Conservation (phyloP, 169 alveolate genomes). For the Cryptosporidium felis region DNA sequence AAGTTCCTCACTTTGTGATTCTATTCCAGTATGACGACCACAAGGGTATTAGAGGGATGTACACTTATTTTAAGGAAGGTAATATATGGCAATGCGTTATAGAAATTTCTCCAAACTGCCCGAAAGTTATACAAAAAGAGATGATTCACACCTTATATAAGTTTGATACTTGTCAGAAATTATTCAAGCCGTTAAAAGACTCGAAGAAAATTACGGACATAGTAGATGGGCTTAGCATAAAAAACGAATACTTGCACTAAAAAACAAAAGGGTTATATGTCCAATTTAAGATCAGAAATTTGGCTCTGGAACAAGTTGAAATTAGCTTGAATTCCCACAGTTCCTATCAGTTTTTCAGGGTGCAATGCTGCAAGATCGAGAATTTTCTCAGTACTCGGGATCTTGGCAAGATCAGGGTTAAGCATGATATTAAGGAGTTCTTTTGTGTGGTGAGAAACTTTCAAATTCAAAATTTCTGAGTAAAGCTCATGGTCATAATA, state of each 20-base stretch:
- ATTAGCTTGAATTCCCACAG: conserved; percentile 33
- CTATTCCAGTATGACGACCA: conserved; percentile 65
- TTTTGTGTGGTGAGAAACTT: not conserved
- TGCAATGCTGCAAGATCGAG: conserved; percentile 23
- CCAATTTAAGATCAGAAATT: conserved; percentile 8
- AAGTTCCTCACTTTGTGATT: conserved; percentile 43
- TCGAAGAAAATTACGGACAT: conserved; percentile 44
- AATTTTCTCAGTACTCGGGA: conserved; percentile 12
- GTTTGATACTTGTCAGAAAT: conserved; percentile 62
- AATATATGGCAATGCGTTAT: conserved; percentile 55
- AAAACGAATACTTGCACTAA: conserved; percentile 24
- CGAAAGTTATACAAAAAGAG: conserved; percentile 11
- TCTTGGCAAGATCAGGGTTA: conserved; percentile 1
- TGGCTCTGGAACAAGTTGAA: conserved; percentile 22
- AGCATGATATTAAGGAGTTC: conserved; percentile 25
- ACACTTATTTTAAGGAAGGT: conserved; percentile 23
- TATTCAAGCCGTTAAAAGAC: conserved; percentile 28
- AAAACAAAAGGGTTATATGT: not conserved
- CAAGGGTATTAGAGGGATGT: conserved; percentile 51
- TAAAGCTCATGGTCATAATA: not conserved
- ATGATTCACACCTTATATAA: conserved; percentile 57
- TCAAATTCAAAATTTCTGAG: not conserved
- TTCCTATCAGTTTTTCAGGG: conserved; percentile 60
- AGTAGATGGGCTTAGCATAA: conserved; percentile 54
- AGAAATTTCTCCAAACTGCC: conserved; percentile 45